A percentile compares a stretch with the other conserved stretches of the same genome.
These are phyloP conservation scores for Coemansia sp. DNA, from an alignment of 192 early-diverging fungal species.

Conservation along the genomic window DNA sequence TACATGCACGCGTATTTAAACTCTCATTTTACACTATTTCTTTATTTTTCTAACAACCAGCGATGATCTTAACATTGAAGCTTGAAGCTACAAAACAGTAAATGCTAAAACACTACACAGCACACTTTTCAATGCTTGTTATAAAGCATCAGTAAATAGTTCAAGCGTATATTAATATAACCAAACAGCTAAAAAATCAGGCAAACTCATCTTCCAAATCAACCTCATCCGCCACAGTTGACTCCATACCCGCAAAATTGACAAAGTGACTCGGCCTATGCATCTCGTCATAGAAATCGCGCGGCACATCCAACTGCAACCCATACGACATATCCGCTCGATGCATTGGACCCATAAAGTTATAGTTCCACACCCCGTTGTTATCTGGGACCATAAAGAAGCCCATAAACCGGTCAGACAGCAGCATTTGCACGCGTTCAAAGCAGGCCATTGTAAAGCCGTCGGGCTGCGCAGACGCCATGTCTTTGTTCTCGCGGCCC, in stretches of 20 bases:
- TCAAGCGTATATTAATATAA: too few relatives aligned
- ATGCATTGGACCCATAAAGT: conserved; percentile 96
- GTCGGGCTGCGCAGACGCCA: conserved; percentile 70
- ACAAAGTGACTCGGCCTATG: conserved; percentile 96
- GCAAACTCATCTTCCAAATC: conserved; percentile 56
- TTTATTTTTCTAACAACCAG: neutral
- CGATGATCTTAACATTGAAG: too few relatives aligned
- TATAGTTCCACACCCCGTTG: conserved; percentile 97
- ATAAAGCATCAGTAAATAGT: too few relatives aligned
- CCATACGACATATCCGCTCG: conserved; percentile 90
- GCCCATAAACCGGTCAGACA: conserved; percentile 95
- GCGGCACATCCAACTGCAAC: conserved; percentile 86
- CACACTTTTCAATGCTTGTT: too few relatives aligned
- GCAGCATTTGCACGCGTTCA: conserved; percentile 96
- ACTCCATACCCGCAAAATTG: conserved; percentile 77
- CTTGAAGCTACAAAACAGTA: neutral
- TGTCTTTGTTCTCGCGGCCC: conserved; percentile 92
- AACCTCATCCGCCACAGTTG: conserved; percentile 30
- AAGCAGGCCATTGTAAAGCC: conserved; percentile 87
- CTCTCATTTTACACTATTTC: neutral
- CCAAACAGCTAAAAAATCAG: conserved; percentile 9
- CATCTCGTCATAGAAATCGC: conserved; percentile 95
- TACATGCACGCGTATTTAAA: neutral
- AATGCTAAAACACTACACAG: neutral
- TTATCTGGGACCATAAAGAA: conserved; percentile 97